Evolutionary conservation across 345 rosid species (phyloP).

Genomic region (Rubroshorea leprosula): DNA sequence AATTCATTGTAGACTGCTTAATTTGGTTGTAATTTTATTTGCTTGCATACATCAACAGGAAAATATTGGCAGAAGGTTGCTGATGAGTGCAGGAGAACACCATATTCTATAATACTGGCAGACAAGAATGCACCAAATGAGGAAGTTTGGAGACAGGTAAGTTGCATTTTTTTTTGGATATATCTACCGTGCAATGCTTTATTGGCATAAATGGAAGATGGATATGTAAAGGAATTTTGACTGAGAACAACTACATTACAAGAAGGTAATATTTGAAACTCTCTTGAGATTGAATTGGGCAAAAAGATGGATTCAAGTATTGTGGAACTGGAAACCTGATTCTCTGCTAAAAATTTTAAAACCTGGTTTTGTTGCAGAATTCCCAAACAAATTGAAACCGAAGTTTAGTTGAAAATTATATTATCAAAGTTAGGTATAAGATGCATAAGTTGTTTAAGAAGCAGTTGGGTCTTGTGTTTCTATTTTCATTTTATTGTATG

Average conservation of each 20-base stretch:
- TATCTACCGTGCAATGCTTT: background rate
- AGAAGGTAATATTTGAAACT: background rate
- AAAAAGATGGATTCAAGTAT: background rate
- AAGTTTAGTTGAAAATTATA: background rate
- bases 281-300: background rate
- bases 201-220: background rate
- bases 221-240: background rate
- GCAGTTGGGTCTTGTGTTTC: background rate
- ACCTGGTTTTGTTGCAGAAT: background rate
- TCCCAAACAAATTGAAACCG: background rate
- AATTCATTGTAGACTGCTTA: background rate
- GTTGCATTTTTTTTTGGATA: conserved; percentile 7
- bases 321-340: conserved; percentile 1
- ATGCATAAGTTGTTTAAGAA: background rate
- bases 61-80: conserved; percentile 86
- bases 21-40: conserved; percentile 3
- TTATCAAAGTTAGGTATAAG: background rate
- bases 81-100: conserved; percentile 60
- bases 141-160: conserved; percentile 98
- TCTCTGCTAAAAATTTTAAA: background rate
- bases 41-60: conserved; percentile 37
- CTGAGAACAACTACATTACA: background rate
- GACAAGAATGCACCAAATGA: conserved; percentile 99
- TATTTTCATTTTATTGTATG: background rate
- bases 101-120: conserved; percentile 85